A percentile compares a stretch with the other conserved stretches of the same genome.
Evolutionary conservation across 345 rosid species (phyloP).

Genomic region (Odontarrhena argentea): DNA sequence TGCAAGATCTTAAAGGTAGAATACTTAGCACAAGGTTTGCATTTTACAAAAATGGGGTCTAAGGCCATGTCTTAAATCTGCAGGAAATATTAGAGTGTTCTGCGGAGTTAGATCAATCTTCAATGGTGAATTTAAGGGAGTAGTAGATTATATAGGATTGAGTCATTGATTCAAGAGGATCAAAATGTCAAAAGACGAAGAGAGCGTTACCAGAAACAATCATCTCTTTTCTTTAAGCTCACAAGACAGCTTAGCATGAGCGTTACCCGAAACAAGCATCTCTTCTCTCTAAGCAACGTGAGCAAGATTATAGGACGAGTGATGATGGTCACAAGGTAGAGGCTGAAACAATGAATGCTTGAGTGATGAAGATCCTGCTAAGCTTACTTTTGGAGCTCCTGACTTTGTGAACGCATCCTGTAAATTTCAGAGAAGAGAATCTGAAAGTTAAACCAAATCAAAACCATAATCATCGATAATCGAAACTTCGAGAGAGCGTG

Average conservation of each 20-base stretch:
- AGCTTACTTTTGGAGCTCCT: slow-evolving; percentile 43
- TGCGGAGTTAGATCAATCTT: slow-evolving; percentile 82
- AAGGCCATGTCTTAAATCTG: slow-evolving; percentile 18
- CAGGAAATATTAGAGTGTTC: slow-evolving; percentile 93
- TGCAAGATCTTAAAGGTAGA: slow-evolving; percentile 97
- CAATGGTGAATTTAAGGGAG: slow-evolving; percentile 46
- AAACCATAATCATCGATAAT: slow-evolving; percentile 21
- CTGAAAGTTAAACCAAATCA: slow-evolving; percentile 27
- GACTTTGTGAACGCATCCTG: slow-evolving; percentile 41
- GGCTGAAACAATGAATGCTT: slow-evolving; percentile 35
- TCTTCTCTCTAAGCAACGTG: slow-evolving; percentile 8
- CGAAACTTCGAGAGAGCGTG: slow-evolving; percentile 27
- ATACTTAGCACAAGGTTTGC: slow-evolving; percentile 3
- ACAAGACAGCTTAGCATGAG: slow-evolving; percentile 71
- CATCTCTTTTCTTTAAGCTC: slow-evolving; percentile 79
- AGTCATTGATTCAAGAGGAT: slow-evolving; percentile 90
- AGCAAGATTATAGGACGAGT: slow-evolving; percentile 27
- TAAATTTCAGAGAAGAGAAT: slow-evolving; percentile 18
- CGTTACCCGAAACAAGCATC: no score
- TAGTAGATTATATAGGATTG: slow-evolving; percentile 73
- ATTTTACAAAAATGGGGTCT: slow-evolving; percentile 2
- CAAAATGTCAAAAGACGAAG: slow-evolving; percentile 77
- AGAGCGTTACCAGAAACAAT: slow-evolving; percentile 84
- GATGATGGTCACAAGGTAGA: slow-evolving; percentile 34
- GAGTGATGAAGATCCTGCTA: slow-evolving; percentile 45